Conservation (phyloP, 805 yeast species). For the Babjeviella inositovora region DNA sequence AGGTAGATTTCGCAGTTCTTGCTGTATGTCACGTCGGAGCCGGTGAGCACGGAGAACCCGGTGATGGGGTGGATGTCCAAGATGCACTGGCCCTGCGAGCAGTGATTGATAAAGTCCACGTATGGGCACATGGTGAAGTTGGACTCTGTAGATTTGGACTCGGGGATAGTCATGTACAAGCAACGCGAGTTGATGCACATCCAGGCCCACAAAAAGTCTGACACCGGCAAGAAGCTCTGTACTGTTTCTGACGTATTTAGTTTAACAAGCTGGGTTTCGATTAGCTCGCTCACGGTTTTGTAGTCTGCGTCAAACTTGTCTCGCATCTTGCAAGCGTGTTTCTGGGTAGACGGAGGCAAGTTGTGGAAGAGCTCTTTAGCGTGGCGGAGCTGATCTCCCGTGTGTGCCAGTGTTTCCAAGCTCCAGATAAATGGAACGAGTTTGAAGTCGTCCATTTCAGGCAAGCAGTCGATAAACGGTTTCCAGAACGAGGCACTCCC, state of each 20-base stretch:
- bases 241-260: conserved; percentile 1
- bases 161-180: conserved; percentile 56
- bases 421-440: conserved; percentile 55
- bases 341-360: conserved; percentile 26
- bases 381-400: not conserved
- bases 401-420: conserved; percentile 9
- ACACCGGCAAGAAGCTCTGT: conserved; percentile 1
- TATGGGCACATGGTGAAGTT: conserved; percentile 85
- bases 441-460: conserved; percentile 32
- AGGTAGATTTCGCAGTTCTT: conserved; percentile 44
- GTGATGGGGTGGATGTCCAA: conserved; percentile 20
- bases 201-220: conserved; percentile 55
- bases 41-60: conserved; percentile 38
- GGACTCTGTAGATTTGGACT: conserved; percentile 30
- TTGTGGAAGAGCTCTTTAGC: conserved; percentile 10
- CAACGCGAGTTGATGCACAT: conserved; percentile 85
- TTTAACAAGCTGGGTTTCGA: conserved; percentile 1
- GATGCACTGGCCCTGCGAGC: conserved; percentile 28
- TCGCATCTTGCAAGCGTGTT: conserved; percentile 22
- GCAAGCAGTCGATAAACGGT: conserved; percentile 54
- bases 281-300: conserved; percentile 11
- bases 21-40: conserved; percentile 11
- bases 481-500: conserved; percentile 37
- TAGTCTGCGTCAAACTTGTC: conserved; percentile 28
- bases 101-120: conserved; percentile 79